phyloP scores from a whole-genome alignment of 2,329 filamentous ascomycete genomes.

The Pseudocercospora ulei region DNA sequence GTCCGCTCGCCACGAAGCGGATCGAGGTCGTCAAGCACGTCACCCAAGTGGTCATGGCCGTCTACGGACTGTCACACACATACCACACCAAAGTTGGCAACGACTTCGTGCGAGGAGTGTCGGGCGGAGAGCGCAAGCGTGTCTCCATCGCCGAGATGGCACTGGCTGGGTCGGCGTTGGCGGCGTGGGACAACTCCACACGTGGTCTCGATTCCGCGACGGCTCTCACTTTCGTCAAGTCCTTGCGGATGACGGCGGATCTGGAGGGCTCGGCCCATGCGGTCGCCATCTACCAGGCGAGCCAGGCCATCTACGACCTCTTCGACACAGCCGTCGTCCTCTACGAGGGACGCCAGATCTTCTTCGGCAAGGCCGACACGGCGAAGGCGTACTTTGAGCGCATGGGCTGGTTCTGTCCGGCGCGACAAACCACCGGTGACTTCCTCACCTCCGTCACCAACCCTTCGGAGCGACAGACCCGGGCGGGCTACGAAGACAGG shows the following conservation, averaged over 20 bases:
- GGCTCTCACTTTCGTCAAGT: slow-evolving; percentile 43
- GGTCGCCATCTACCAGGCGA: slow-evolving; percentile 77
- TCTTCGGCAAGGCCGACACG: slow-evolving; percentile 58
- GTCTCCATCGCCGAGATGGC: slow-evolving; percentile 44
- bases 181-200: slow-evolving; percentile 42
- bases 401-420: slow-evolving; percentile 64
- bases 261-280: slow-evolving; percentile 77
- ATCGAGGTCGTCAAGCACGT: slow-evolving; percentile 47
- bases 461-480: slow-evolving; percentile 70
- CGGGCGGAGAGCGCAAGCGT: slow-evolving; percentile 43
- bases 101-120: slow-evolving; percentile 65
- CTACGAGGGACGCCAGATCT: slow-evolving; percentile 64
- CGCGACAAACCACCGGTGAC: slow-evolving; percentile 69
- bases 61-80: slow-evolving; percentile 90
- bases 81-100: slow-evolving; percentile 76
- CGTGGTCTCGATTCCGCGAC: slow-evolving; percentile 44
- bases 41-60: slow-evolving; percentile 63
- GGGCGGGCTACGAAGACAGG: slow-evolving; percentile 56
- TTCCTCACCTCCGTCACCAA: slow-evolving; percentile 76
- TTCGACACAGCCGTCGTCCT: slow-evolving; percentile 78
- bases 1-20: slow-evolving; percentile 51
- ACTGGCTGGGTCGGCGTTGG: slow-evolving; percentile 37
- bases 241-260: slow-evolving; percentile 57
- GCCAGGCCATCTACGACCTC: slow-evolving; percentile 69
- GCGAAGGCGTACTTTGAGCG: slow-evolving; percentile 66